Conservation (phyloP, 331 rosid genomes). For the Rhamnella rubrinervis region DNA sequence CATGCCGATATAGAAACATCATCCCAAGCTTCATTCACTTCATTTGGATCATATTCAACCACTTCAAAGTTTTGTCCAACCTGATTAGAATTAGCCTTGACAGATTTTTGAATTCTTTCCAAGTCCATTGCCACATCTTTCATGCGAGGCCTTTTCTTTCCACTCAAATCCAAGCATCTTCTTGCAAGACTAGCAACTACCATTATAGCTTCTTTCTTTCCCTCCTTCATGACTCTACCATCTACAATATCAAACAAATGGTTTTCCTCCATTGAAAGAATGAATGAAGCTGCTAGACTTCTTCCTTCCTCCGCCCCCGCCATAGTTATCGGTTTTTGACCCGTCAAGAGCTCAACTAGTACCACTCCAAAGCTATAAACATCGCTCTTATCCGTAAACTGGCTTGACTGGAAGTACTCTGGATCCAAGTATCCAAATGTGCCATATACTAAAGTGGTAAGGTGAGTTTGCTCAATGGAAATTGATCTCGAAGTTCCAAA, state of each 20-base stretch:
- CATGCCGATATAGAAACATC: not conserved
- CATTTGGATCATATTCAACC: conserved; percentile 1
- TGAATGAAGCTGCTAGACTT: conserved; percentile 23
- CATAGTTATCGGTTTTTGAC: conserved; percentile 11
- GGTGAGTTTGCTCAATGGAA: conserved; percentile 25
- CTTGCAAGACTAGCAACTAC: conserved; percentile 12
- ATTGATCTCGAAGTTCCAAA: conserved; percentile 22
- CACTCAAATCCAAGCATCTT: conserved; percentile 23
- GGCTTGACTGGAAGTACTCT: conserved; percentile 21
- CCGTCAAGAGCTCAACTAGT: conserved; percentile 24
- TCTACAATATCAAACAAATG: conserved; percentile 21
- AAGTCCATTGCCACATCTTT: conserved; percentile 24
- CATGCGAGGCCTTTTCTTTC: conserved; percentile 28
- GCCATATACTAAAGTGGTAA: conserved; percentile 20
- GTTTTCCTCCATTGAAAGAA: not conserved
- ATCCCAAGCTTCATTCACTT: conserved; percentile 14
- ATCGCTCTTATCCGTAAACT: conserved; percentile 28
- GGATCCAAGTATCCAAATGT: conserved; percentile 36
- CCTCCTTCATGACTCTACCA: not conserved
- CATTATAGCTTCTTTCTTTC: not conserved
- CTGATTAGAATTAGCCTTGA: not conserved
- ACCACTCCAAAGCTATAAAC: conserved; percentile 27
- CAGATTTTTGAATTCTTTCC: conserved; percentile 21
- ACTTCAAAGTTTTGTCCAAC: not conserved
- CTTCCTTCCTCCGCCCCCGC: conserved; percentile 10